Percentiles rank a stretch among this genome's conserved stretches.
phyloP scores from a whole-genome alignment of 2,329 filamentous ascomycete genomes.

The Cytospora schulzeri region DNA sequence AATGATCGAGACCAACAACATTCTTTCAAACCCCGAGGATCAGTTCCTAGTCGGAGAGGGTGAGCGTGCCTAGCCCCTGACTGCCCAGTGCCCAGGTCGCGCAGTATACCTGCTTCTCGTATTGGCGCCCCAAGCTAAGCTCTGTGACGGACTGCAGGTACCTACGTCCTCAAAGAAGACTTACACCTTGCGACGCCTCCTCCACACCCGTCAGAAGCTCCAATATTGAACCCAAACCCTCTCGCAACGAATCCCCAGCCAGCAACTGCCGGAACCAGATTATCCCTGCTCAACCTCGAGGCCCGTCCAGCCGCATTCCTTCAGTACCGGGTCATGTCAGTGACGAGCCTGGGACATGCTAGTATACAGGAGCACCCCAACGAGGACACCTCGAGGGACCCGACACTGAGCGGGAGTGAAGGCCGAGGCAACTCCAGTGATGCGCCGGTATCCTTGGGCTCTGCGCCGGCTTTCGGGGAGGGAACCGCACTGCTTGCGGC shows the following conservation, averaged over 20 bases:
- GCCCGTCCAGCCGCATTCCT: conserved; percentile 58
- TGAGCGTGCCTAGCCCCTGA: conserved; percentile 40
- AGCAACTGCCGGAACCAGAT: conserved; percentile 80
- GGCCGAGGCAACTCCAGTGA: conserved; percentile 58
- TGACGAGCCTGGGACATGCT: conserved; percentile 48
- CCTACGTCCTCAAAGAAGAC: conserved; percentile 88
- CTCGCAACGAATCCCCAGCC: conserved; percentile 82
- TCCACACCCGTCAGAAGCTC: conserved; percentile 91
- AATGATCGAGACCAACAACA: conserved; percentile 93
- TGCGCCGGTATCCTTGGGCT: conserved; percentile 46
- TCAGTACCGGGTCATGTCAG: conserved; percentile 58
- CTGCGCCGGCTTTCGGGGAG: conserved; percentile 77
- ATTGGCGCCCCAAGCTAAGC: conserved; percentile 4
- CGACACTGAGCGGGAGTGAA: conserved; percentile 56
- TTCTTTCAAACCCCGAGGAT: conserved; percentile 80
- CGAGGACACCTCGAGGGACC: conserved; percentile 63
- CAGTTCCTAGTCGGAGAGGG: conserved; percentile 94
- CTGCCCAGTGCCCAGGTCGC: background rate
- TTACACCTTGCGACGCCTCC: conserved; percentile 91
- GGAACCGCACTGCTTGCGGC: conserved; percentile 74
- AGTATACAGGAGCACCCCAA: conserved; percentile 65
- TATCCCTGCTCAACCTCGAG: conserved; percentile 76
- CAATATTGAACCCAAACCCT: conserved; percentile 84
- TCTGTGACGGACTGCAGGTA: conserved; percentile 57
- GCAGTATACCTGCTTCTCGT: background rate